phyloP scores from a whole-genome alignment of 2,329 filamentous ascomycete genomes.

The Fusarium sambucinum region DNA sequence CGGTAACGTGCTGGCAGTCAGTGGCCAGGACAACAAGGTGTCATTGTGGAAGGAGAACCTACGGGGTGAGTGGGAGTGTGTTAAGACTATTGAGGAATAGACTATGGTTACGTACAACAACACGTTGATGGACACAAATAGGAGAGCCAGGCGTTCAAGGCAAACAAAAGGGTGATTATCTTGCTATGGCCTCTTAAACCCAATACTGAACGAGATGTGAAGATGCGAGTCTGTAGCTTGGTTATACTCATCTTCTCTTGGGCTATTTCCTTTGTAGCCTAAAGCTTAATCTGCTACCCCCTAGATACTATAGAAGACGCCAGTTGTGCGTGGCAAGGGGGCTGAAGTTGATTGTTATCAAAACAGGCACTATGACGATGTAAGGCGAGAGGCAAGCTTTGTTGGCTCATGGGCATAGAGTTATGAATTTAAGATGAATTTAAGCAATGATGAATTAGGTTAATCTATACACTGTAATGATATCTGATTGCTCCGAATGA shows the following conservation, averaged over 20 bases:
- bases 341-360: background rate
- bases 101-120: constrained; percentile 61
- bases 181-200: constrained; percentile 41
- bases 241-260: background rate
- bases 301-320: background rate
- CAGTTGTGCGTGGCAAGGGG: constrained; percentile 7
- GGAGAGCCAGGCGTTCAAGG: constrained; percentile 54
- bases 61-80: constrained; percentile 94
- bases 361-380: background rate
- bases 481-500: background rate
- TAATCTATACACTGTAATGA: constrained; percentile 7
- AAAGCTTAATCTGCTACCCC: too few species aligned
- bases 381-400: constrained; percentile 1
- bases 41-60: constrained; percentile 99
- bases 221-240: constrained; percentile 11
- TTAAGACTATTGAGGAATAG: constrained; percentile 95
- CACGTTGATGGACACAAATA: constrained; percentile 75
- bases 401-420: constrained; percentile 24
- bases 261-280: too few species aligned
- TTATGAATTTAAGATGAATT: constrained; percentile 11
- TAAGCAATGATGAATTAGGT: constrained; percentile 17
- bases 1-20: constrained; percentile 95
- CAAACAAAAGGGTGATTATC: constrained; percentile 47
- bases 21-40: constrained; percentile 95
- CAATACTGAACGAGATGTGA: constrained; percentile 32